Evolutionary conservation across 1,284 basidiomycete genomes (phyloP), one percentile per base, ranked within the genome.

Genomic region (Pisolithus thermaeus): DNA sequence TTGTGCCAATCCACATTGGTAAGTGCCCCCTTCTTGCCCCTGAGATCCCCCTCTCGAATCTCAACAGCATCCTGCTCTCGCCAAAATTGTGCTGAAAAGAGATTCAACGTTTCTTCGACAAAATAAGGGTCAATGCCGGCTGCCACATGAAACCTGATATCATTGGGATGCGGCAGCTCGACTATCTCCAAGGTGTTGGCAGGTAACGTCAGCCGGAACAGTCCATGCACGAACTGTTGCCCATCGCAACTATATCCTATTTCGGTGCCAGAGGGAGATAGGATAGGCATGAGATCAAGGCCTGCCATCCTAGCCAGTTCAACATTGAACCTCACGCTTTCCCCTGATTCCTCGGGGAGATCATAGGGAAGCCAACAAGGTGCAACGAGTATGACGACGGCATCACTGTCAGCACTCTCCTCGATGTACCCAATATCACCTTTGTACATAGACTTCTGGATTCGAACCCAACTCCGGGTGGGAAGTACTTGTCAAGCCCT

Each of bases 31-130:
- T 2, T 48, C 35, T 41, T 36, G 2, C 16, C 3, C 0, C 35
- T 9, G 5, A 52, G 42, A 0, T n/a, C 9, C 25, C 51, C 51
- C 3, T 49, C 11, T 1, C 28, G 16, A 16, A 41, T 16, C 18
- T 28, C n/a, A 20, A 52, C 2, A 7, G 12, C 1, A 2, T 52
- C 51, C 1, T 22, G 30, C 3, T 6, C 45, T 43, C 20, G 28
- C 49, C 49, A 53, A 16, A 50, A 40, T 9, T 25, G 20, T 4
- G 25, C 11, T 9, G 46, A 52, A 27, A 52, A 52, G 11, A 9
- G 3, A 6, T 14, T 11, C 18, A 47, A 7, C 1, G 25, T 37
- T 16, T 12, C 14, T 22, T 42, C 1, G 6, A 43, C 20, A 4
- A 49, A 27, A 3, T 2, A 6, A 2, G 16, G 32, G 35, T 52